phyloP scores from a whole-genome alignment of 2,329 filamentous ascomycete genomes.

The Hypoxylon sp. region DNA sequence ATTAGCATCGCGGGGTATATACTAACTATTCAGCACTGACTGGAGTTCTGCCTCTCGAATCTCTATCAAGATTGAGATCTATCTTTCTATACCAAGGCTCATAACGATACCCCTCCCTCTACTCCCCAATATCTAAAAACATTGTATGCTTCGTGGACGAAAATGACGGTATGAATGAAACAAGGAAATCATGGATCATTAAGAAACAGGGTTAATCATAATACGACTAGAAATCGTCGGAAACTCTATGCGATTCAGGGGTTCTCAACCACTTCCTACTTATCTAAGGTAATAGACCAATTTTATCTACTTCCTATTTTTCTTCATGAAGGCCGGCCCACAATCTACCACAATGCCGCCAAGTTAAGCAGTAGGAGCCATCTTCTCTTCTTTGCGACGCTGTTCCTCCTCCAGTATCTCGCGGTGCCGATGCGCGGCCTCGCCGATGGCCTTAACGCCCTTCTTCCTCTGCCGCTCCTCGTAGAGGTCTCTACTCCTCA shows the following conservation, averaged over 20 bases:
- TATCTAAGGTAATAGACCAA: not conserved
- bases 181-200: too few relatives aligned
- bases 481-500: conserved; percentile 88
- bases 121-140: not conserved
- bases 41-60: not conserved
- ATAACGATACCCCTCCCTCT: not conserved
- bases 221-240: not conserved
- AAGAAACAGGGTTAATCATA: not conserved
- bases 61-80: not conserved
- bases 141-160: not conserved
- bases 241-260: conserved; percentile 2
- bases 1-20: not conserved
- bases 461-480: conserved; percentile 93
- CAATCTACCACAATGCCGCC: not conserved
- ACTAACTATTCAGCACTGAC: not conserved
- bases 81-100: not conserved
- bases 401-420: conserved; percentile 75
- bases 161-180: not conserved
- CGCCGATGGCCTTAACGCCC: conserved; percentile 84
- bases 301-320: not conserved
- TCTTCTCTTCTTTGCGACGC: conserved; percentile 62
- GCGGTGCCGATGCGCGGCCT: conserved; percentile 74
- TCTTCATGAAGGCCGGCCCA: conserved; percentile 11
- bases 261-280: not conserved
- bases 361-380: conserved; percentile 38